Base-by-base conservation (phyloP, 1,284 basidiomycete species). In the Mycena citricolor region DNA sequence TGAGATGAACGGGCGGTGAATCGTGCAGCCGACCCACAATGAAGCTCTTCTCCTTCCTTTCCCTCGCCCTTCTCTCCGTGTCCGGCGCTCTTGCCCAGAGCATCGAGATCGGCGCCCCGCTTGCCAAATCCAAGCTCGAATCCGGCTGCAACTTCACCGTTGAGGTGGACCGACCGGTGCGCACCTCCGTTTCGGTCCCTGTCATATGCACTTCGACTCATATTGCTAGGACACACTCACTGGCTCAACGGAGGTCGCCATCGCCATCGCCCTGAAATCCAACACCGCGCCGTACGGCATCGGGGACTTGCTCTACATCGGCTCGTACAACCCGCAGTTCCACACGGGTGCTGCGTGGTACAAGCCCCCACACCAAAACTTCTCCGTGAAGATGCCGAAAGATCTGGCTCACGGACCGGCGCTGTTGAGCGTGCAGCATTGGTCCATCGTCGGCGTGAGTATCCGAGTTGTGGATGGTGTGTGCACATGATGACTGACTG, bases 231-330 rank as follows among this genome's bases (percentile, higher is more conserved):
- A 68, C 54, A 52, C 65, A 7, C 60, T 73, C 35, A 60, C 61
- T 12, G 54, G 61, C 7, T 66, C 68, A 2, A 52, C 58, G 22
- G 76, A 78, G 38, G 63, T 79, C 16, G 64, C 65, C 8, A 48
- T 79, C 36, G 70, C 67, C 20, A 70, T 79, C 46, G 68, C 69
- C n/a, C 52, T 57, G 30, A 54, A 60, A 13, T 77, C 75, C 50
- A 16, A 52, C 14, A 44, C 62, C 1, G 16, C 33, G 2, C 47
- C 51, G 10, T 47, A 69, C 12, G 54, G 52, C 0, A 55, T 79
- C 17, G 76, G 74, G 4, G 52, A 44, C 7, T 51, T 73, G 43
- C 61, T 77, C 22, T 77, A 77, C 58, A 58, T 57, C n/a, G 76
- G 77, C 6, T 36, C 54, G 1, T 81, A 65, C 57, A 47, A 60